phyloP scores from a whole-genome alignment of 495 filamentous ascomycete genomes.

The Penicillium argentinense region DNA sequence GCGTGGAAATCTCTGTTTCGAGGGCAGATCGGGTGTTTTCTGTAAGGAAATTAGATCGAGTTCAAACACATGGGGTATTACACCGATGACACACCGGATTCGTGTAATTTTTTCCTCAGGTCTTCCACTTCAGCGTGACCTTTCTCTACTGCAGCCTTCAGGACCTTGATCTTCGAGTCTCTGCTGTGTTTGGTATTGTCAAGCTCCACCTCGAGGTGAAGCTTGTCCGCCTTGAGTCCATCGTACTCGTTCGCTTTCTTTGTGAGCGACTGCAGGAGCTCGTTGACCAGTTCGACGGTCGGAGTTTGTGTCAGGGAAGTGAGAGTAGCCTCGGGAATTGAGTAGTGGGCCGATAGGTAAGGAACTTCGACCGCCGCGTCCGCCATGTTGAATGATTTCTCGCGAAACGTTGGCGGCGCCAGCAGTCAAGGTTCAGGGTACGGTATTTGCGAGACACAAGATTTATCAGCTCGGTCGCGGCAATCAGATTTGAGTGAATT shows the following conservation, averaged over 20 bases:
- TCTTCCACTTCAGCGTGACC: conserved; percentile 76
- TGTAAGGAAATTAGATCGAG: too few species aligned
- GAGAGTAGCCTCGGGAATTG: conserved; percentile 67
- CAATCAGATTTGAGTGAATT: neutral
- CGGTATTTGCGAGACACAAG: too few species aligned
- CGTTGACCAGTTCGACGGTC: conserved; percentile 71
- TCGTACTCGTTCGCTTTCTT: conserved; percentile 79
- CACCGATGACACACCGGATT: conserved; percentile 75
- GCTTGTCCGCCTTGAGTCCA: conserved; percentile 74
- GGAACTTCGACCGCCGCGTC: conserved; percentile 69
- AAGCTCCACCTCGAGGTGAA: conserved; percentile 85
- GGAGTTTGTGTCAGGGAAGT: conserved; percentile 65
- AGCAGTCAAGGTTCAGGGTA: too few species aligned
- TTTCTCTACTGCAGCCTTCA: conserved; percentile 80
- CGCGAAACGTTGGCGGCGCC: too few species aligned
- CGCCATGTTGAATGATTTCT: conserved; percentile 59
- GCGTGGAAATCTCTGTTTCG: conserved; percentile 76
- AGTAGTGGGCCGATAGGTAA: conserved; percentile 74
- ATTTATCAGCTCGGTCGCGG: too few species aligned
- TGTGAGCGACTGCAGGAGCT: conserved; percentile 65
- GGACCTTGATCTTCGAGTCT: conserved; percentile 75
- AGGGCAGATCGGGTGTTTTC: conserved; percentile 65
- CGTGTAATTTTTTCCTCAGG: conserved; percentile 72
- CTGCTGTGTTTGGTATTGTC: conserved; percentile 80
- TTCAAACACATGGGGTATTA: too few species aligned